These are phyloP conservation scores for Claviceps humidiphila DNA, from an alignment of 2,329 filamentous ascomycete genomes.

Conservation along the genomic window DNA sequence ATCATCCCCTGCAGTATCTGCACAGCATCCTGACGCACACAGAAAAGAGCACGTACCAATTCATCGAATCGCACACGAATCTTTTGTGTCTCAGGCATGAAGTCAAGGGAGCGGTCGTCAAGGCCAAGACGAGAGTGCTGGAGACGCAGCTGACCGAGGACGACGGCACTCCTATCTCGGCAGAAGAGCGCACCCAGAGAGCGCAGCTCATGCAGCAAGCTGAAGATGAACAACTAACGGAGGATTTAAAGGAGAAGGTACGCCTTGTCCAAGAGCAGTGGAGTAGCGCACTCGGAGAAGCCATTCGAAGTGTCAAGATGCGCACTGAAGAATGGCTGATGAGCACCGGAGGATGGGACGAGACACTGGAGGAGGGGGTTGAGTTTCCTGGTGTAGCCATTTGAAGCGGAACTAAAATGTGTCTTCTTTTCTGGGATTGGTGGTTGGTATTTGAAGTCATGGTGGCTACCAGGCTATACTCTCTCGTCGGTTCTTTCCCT, in stretches of 20 bases:
- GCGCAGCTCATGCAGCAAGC: constrained; percentile 45
- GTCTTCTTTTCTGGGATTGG: too few relatives aligned
- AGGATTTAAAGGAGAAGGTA: constrained; percentile 88
- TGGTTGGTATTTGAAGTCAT: too few relatives aligned
- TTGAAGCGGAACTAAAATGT: background rate
- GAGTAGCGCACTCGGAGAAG: constrained; percentile 71
- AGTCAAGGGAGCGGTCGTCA: constrained; percentile 67
- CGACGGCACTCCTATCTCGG: constrained; percentile 17
- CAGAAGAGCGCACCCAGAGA: constrained; percentile 23
- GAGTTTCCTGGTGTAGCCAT: constrained; percentile 31
- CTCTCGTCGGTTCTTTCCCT: background rate
- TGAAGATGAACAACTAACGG: constrained; percentile 61
- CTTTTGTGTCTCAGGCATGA: constrained; percentile 82
- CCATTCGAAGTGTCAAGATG: constrained; percentile 59
- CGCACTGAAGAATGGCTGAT: constrained; percentile 61
- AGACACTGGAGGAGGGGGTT: constrained; percentile 47
- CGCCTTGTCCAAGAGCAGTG: constrained; percentile 83
- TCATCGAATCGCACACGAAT: constrained; percentile 90
- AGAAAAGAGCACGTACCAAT: constrained; percentile 89
- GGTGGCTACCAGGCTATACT: too few relatives aligned
- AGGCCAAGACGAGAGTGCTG: constrained; percentile 52
- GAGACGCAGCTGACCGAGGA: constrained; percentile 46
- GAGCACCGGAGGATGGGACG: constrained; percentile 78
- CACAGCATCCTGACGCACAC: constrained; percentile 75
- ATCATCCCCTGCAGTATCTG: constrained; percentile 80